phyloP scores from a whole-genome alignment of 805 yeast genomes.

The Wickerhamiella occidentalis region DNA sequence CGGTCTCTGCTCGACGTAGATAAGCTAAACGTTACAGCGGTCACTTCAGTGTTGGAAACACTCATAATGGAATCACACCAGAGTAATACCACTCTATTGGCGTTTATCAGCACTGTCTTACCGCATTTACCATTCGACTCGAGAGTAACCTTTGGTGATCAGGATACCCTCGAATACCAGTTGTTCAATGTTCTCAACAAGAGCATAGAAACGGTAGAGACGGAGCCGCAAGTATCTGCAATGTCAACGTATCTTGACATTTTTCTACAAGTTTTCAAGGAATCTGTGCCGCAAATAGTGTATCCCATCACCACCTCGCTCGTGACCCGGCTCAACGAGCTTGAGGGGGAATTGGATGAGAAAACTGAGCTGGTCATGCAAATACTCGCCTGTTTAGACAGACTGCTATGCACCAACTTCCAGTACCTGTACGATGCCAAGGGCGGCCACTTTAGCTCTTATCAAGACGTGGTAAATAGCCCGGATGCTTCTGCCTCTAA shows the following conservation, averaged over 20 bases:
- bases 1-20: conserved; percentile 4
- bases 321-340: conserved; percentile 4
- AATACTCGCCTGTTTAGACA: conserved; percentile 9
- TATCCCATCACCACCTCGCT: conserved; percentile 30
- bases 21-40: not conserved
- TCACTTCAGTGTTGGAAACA: not conserved
- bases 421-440: conserved; percentile 11
- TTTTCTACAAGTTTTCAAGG: conserved; percentile 40
- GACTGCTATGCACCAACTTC: conserved; percentile 8
- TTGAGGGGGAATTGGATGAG: not conserved
- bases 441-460: not conserved
- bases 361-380: conserved; percentile 10
- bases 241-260: conserved; percentile 42
- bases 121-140: conserved; percentile 3
- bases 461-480: conserved; percentile 14
- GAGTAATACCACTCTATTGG: conserved; percentile 5
- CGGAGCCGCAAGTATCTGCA: conserved; percentile 34
- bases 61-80: not conserved
- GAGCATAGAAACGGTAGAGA: conserved; percentile 33
- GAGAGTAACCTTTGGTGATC: conserved; percentile 11
- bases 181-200: conserved; percentile 29
- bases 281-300: conserved; percentile 44
- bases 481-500: conserved; percentile 32
- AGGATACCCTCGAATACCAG: conserved; percentile 12
- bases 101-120: conserved; percentile 7